A percentile compares a stretch with the other conserved stretches of the same genome.
Evolutionary conservation across 2,329 filamentous ascomycete genomes (phyloP).

Genomic region (Paecilomyces dactylethromorphus): DNA sequence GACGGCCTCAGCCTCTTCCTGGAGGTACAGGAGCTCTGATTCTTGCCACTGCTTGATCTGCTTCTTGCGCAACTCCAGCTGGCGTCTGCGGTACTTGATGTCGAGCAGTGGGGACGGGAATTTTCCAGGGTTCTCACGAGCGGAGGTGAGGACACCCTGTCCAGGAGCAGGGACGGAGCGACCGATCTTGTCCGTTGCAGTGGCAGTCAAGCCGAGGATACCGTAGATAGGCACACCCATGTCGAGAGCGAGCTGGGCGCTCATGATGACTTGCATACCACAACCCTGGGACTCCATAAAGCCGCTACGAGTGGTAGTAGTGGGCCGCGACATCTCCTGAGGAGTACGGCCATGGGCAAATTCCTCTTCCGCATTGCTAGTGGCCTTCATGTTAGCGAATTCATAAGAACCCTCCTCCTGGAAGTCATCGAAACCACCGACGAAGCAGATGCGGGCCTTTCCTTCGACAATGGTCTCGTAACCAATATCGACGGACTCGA

Average conservation of each 20-base stretch:
- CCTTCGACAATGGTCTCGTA: conserved; percentile 98
- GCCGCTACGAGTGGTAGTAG: conserved; percentile 90
- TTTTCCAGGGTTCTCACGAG: conserved; percentile 81
- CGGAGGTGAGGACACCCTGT: conserved; percentile 92
- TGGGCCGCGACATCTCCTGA: conserved; percentile 94
- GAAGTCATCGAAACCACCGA: conserved; percentile 98
- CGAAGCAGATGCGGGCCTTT: conserved; percentile 94
- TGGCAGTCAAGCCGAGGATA: conserved; percentile 86
- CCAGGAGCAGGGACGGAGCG: conserved; percentile 94
- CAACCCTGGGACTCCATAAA: conserved; percentile 99
- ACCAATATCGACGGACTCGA: conserved; percentile 95
- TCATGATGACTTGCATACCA: conserved; percentile 98
- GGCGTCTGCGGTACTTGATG: conserved; percentile 93
- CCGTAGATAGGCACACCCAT: conserved; percentile 99
- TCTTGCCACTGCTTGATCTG: conserved; percentile 97
- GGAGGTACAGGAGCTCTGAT: conserved; percentile 84
- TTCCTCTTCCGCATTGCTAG: conserved; percentile 95
- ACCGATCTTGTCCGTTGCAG: conserved; percentile 97
- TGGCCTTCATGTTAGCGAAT: conserved; percentile 99
- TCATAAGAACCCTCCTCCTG: conserved; percentile 98
- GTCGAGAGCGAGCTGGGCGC: conserved; percentile 85
- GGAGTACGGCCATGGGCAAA: conserved; percentile 92
- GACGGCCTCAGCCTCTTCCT: conserved; percentile 88
- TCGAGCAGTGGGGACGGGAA: conserved; percentile 94
- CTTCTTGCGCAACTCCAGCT: conserved; percentile 87